These are phyloP conservation scores for Penicillium sp. DNA, from an alignment of 2,329 filamentous ascomycete species.

Conservation along the genomic window DNA sequence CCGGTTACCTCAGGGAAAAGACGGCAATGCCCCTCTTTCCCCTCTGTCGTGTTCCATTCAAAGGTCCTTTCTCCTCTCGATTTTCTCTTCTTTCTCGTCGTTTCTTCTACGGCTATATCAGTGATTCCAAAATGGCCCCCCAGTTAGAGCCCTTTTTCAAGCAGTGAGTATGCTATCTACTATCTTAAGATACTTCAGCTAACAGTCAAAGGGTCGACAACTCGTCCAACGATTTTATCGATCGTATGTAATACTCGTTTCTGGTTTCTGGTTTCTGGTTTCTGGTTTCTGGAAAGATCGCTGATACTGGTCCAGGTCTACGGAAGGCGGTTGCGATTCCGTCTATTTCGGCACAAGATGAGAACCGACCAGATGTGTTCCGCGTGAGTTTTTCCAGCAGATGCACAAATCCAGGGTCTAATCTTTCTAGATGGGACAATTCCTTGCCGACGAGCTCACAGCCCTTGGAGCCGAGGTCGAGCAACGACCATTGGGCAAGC, in stretches of 20 bases:
- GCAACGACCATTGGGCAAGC: conserved; percentile 81
- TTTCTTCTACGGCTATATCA: conserved; percentile 46
- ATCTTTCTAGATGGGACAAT: conserved; percentile 73
- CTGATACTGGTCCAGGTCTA: conserved; percentile 49
- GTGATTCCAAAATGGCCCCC: conserved; percentile 71
- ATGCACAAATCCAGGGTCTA: neutral
- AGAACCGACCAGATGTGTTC: conserved; percentile 84
- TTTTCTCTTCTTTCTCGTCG: conserved; percentile 24
- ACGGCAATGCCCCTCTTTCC: conserved; percentile 35
- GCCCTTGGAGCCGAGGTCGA: conserved; percentile 82
- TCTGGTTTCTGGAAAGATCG: neutral
- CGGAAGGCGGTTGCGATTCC: conserved; percentile 93
- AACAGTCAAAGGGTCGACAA: conserved; percentile 60
- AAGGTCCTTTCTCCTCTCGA: conserved; percentile 15
- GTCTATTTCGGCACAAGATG: conserved; percentile 88
- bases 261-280: neutral
- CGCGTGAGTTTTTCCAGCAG: conserved; percentile 49
- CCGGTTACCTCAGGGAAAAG: conserved; percentile 11
- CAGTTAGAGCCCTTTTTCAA: conserved; percentile 90
- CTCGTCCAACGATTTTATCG: conserved; percentile 77
- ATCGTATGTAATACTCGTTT: conserved; percentile 52
- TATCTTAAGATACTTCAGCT: conserved; percentile 1
- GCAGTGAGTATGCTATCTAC: conserved; percentile 50
- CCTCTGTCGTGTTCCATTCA: conserved; percentile 31
- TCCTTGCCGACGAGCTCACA: conserved; percentile 78